Evolutionary conservation across 371 early-diverging fungal species (phyloP).

Genomic region (Mucor lusitanicus): DNA sequence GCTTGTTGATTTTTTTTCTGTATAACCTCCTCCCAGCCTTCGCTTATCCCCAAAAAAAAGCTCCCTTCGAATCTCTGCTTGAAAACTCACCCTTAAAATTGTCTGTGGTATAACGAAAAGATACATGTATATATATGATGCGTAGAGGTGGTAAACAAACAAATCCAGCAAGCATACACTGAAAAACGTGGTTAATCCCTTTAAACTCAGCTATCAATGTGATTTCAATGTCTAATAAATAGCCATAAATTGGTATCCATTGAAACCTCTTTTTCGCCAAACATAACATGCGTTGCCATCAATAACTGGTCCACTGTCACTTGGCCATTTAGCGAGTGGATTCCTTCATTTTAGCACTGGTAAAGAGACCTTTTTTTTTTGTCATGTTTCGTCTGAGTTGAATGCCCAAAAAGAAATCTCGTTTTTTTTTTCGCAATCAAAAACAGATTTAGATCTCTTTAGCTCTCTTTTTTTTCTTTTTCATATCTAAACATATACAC

Average conservation of each 20-base stretch:
- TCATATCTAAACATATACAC: neutral
- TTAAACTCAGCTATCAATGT: conserved; percentile 15
- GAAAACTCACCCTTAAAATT: neutral
- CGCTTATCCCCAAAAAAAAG: neutral
- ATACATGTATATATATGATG: neutral
- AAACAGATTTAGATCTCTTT: neutral
- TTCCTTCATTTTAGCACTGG: neutral
- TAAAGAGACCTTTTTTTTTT: neutral
- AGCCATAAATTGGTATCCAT: neutral
- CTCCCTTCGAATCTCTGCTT: neutral
- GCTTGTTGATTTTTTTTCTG: neutral
- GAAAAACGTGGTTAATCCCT: neutral
- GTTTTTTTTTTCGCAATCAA: conserved; percentile 2
- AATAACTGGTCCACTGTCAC: neutral
- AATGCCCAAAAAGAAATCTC: neutral
- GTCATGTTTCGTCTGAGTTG: conserved; percentile 2
- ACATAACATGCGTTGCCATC: neutral
- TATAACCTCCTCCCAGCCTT: neutral
- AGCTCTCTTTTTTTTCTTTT: conserved; percentile 3
- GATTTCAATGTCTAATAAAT: neutral
- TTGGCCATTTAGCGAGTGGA: neutral
- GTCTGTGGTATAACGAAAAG: conserved; percentile 1
- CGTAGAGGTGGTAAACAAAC: neutral
- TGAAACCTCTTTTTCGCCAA: neutral
- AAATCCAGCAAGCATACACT: neutral